phyloP scores from a whole-genome alignment of 352 stramenopile genomes.

The Globisporangium viniferum region DNA sequence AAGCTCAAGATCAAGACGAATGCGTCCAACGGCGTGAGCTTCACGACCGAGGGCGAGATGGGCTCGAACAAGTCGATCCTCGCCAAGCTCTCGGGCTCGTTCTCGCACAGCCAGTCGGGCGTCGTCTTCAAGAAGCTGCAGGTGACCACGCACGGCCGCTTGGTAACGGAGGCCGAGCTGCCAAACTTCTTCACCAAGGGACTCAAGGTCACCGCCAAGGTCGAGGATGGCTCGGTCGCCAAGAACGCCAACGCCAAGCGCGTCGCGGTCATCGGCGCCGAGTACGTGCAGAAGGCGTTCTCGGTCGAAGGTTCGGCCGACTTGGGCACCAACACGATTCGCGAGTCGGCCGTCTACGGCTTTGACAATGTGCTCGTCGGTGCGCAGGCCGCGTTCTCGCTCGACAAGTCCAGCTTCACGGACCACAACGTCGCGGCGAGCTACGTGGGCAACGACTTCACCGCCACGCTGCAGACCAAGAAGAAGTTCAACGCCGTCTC shows the following conservation, averaged over 20 bases:
- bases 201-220: slow-evolving; percentile 82
- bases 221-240: slow-evolving; percentile 75
- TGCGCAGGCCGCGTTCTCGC: slow-evolving; percentile 67
- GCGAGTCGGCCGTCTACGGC: slow-evolving; percentile 67
- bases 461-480: slow-evolving; percentile 77
- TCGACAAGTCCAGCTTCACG: slow-evolving; percentile 79
- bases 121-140: slow-evolving; percentile 88
- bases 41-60: slow-evolving; percentile 87
- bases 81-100: slow-evolving; percentile 74
- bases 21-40: slow-evolving; percentile 77
- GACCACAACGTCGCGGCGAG: slow-evolving; percentile 83
- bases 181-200: slow-evolving; percentile 76
- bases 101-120: slow-evolving; percentile 56
- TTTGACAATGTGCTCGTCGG: slow-evolving; percentile 79
- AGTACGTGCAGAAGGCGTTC: slow-evolving; percentile 69
- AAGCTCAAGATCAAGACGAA: slow-evolving; percentile 92
- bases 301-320: slow-evolving; percentile 61
- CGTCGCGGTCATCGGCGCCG: slow-evolving; percentile 68
- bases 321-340: slow-evolving; percentile 50
- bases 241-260: slow-evolving; percentile 80
- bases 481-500: slow-evolving; percentile 85
- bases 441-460: slow-evolving; percentile 77
- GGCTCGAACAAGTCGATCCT: slow-evolving; percentile 86
- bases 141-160: slow-evolving; percentile 75
- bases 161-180: slow-evolving; percentile 76